These are phyloP conservation scores for Fistulinella prunicolor DNA, from an alignment of 768 basidiomycete genomes.

Conservation along the genomic window DNA sequence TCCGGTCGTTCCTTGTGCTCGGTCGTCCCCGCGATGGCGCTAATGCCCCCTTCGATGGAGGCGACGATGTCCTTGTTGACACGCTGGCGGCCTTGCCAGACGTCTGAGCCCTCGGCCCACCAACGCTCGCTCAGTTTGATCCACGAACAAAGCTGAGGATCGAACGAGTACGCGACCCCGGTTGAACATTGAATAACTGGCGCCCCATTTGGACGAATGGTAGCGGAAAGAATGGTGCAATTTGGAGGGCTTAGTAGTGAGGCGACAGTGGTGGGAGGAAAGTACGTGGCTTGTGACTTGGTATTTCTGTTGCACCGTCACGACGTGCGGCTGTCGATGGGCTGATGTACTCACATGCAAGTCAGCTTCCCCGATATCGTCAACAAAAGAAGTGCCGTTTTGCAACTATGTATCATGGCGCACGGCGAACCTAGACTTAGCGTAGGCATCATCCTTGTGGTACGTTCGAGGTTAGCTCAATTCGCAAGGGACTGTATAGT, in stretches of 20 bases:
- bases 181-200: conserved; percentile 76
- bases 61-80: conserved; percentile 54
- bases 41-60: conserved; percentile 51
- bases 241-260: conserved; percentile 59
- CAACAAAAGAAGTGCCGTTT: conserved; percentile 64
- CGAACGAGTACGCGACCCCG: conserved; percentile 80
- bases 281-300: conserved; percentile 60
- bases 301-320: conserved; percentile 60
- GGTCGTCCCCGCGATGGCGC: conserved; percentile 35
- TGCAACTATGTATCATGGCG: conserved; percentile 64
- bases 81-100: conserved; percentile 74
- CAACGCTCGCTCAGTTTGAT: conserved; percentile 74
- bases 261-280: conserved; percentile 61
- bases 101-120: conserved; percentile 82
- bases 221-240: conserved; percentile 57
- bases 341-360: conserved; percentile 56
- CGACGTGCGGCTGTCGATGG: not conserved
- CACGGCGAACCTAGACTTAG: conserved; percentile 70
- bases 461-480: conserved; percentile 1
- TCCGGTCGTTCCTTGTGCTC: conserved; percentile 52
- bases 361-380: conserved; percentile 71
- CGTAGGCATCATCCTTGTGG: conserved; percentile 68
- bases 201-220: conserved; percentile 74
- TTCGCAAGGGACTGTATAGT: not conserved
- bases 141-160: conserved; percentile 64